A percentile compares a stretch with the other conserved stretches of the same genome.
phyloP scores from a whole-genome alignment of 1,284 basidiomycete genomes.

The Cryptococcus amylolentus region DNA sequence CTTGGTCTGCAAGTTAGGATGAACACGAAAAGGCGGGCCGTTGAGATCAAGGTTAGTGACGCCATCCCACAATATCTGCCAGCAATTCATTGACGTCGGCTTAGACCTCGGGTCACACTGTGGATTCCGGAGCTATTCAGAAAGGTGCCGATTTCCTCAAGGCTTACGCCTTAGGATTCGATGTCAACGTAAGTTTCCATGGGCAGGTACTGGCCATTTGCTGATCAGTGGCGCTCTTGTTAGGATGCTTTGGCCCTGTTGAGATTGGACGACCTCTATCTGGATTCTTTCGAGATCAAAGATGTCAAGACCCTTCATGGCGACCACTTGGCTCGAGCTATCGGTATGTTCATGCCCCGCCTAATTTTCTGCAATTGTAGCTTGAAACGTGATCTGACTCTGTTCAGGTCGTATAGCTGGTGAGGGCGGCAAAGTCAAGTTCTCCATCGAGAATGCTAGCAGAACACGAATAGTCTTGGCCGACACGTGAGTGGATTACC shows the following conservation, averaged over 20 bases:
- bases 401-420: conserved; percentile 84
- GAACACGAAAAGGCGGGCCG: conserved; percentile 83
- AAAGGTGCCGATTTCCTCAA: conserved; percentile 99
- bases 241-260: conserved; percentile 94
- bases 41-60: conserved; percentile 80
- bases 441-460: conserved; percentile 96
- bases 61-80: not conserved
- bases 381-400: not conserved
- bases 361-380: not conserved
- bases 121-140: conserved; percentile 84
- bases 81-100: not conserved
- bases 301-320: conserved; percentile 98
- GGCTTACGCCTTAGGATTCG: conserved; percentile 90
- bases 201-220: not conserved
- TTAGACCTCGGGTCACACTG: conserved; percentile 91
- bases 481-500: conserved; percentile 69
- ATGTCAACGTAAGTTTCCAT: conserved; percentile 67
- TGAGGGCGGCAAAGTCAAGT: conserved; percentile 96
- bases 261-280: conserved; percentile 91
- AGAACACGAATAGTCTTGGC: conserved; percentile 94
- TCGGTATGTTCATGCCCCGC: conserved; percentile 59
- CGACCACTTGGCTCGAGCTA: conserved; percentile 92
- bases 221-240: not conserved
- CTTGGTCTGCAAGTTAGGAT: conserved; percentile 91
- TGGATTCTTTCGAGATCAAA: conserved; percentile 98